Evolutionary conservation across 176 grass and related monocot species (phyloP).

Genomic region (Hordeum vulgare): DNA sequence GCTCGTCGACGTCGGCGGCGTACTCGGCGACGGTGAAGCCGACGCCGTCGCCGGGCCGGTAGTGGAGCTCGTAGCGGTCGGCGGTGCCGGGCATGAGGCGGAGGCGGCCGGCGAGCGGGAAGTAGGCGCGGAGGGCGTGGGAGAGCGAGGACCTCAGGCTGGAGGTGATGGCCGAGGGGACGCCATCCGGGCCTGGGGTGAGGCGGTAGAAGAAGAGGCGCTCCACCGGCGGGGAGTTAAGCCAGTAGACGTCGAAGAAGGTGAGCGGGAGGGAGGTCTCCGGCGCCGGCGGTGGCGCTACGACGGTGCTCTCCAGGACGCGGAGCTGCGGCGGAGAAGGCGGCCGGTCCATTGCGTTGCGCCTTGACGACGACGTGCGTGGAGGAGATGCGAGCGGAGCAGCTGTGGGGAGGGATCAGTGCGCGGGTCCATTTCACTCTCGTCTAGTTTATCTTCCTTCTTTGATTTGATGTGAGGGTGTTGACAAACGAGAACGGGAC

Average conservation of each 20-base stretch:
- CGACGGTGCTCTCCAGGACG: constrained; percentile 11
- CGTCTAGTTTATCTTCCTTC: too few relatives aligned
- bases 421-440: too few relatives aligned
- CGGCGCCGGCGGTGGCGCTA: constrained; percentile 1
- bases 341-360: too few relatives aligned
- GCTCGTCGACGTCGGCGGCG: constrained; percentile 1
- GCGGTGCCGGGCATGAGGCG: not conserved
- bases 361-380: too few relatives aligned
- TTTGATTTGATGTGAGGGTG: too few relatives aligned
- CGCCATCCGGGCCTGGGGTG: not conserved
- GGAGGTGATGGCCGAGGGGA: not conserved
- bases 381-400: too few relatives aligned
- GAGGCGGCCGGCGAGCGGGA: constrained; percentile 41
- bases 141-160: constrained; percentile 31
- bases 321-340: not conserved
- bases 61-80: constrained; percentile 31
- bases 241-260: constrained; percentile 43
- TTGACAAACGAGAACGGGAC: too few relatives aligned
- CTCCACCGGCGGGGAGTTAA: constrained; percentile 16
- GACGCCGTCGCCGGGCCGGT: constrained; percentile 31
- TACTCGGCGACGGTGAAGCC: constrained; percentile 50
- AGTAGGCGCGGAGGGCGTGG: constrained; percentile 13
- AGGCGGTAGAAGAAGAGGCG: constrained; percentile 47
- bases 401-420: too few relatives aligned
- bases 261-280: constrained; percentile 30